Conservation (phyloP, 1,284 basidiomycete species). For the Clitocybe nebularis region DNA sequence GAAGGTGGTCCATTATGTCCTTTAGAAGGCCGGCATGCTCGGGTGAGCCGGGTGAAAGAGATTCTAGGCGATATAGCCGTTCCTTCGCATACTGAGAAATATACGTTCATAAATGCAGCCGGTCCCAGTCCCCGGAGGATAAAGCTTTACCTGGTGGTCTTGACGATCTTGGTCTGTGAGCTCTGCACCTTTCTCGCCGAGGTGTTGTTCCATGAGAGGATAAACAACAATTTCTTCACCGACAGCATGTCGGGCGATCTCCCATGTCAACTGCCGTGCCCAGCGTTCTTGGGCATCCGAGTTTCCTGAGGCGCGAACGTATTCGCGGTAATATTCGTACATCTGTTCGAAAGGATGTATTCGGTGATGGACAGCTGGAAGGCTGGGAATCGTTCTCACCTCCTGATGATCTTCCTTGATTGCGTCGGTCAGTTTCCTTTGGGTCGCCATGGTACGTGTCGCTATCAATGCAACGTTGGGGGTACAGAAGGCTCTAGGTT, state of each 20-base stretch:
- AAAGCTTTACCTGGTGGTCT: slow-evolving; percentile 50
- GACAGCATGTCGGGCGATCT: slow-evolving; percentile 58
- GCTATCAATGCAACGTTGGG: background rate
- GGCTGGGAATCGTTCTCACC: slow-evolving; percentile 9
- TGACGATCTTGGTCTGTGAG: slow-evolving; percentile 56
- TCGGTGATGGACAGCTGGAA: background rate
- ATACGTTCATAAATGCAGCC: background rate
- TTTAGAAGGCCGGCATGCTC: slow-evolving; percentile 41
- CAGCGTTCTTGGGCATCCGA: slow-evolving; percentile 48
- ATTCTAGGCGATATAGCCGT: slow-evolving; percentile 43
- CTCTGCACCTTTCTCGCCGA: slow-evolving; percentile 47
- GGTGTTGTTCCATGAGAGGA: slow-evolving; percentile 60
- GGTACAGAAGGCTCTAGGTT: background rate
- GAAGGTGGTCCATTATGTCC: slow-evolving; percentile 44
- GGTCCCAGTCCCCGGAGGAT: background rate
- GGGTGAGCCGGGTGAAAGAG: slow-evolving; percentile 34
- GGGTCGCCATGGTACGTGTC: background rate
- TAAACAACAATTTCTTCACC: slow-evolving; percentile 68
- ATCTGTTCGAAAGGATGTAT: slow-evolving; percentile 20
- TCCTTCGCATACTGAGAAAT: slow-evolving; percentile 41
- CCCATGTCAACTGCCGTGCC: slow-evolving; percentile 56
- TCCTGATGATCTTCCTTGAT: slow-evolving; percentile 24
- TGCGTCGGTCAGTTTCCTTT: slow-evolving; percentile 17
- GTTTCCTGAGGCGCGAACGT: slow-evolving; percentile 41
- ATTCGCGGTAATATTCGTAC: slow-evolving; percentile 50